A percentile compares a stretch with the other conserved stretches of the same genome.
Conservation (phyloP, 1,139 yeast species). For the Arxiozyma bovina region DNA sequence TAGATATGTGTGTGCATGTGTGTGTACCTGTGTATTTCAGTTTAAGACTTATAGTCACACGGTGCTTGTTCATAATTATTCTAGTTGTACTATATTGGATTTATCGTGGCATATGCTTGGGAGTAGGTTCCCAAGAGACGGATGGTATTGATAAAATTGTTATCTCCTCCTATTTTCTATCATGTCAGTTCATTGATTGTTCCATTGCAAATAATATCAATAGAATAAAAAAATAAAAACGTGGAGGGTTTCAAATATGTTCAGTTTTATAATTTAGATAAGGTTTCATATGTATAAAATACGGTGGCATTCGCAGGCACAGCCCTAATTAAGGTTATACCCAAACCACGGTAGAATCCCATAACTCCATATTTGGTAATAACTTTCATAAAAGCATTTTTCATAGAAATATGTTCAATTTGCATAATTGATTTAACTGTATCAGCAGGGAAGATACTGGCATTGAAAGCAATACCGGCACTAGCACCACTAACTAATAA, state of each 20-base stretch:
- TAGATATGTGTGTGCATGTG: not conserved
- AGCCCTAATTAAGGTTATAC: constrained; percentile 72
- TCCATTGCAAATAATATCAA: not conserved
- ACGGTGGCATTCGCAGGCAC: constrained; percentile 87
- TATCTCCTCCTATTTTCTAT: not conserved
- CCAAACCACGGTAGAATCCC: constrained; percentile 77
- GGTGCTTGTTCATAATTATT: too few species aligned
- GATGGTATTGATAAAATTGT: not conserved
- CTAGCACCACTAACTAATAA: constrained; percentile 69
- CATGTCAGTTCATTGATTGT: too few species aligned
- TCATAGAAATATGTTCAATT: constrained; percentile 36
- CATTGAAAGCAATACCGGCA: constrained; percentile 78
- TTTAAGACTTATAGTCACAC: too few species aligned
- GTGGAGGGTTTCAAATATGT: not conserved
- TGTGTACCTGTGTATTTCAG: not conserved
- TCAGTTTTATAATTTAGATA: constrained; percentile 26
- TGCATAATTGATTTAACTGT: constrained; percentile 85
- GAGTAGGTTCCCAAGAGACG: not conserved
- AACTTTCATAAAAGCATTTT: constrained; percentile 34
- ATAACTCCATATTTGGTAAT: constrained; percentile 38
- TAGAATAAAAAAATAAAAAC: not conserved
- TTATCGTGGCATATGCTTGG: not conserved
- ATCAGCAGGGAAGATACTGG: constrained; percentile 80
- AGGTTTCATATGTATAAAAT: constrained; percentile 66
- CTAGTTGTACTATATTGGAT: not conserved